A percentile compares a stretch with the other conserved stretches of the same genome.
phyloP scores from a whole-genome alignment of 257 asterid genomes.

The Plantago major region DNA sequence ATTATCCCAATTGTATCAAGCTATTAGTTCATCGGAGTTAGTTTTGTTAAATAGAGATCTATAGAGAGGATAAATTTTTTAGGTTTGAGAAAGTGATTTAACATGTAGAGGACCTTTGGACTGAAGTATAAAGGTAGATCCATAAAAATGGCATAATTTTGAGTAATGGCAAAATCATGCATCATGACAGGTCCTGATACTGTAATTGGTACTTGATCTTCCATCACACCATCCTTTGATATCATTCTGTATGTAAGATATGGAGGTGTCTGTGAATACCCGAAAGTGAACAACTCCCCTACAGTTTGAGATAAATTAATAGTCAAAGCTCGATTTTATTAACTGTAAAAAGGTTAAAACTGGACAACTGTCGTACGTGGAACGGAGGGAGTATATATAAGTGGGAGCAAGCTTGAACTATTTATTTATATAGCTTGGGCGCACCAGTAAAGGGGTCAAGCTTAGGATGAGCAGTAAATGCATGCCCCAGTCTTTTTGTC shows the following conservation, averaged over 20 bases:
- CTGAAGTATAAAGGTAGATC: constrained; percentile 81
- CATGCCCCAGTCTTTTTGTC: constrained; percentile 79
- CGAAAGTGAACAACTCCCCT: constrained; percentile 97
- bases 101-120: constrained; percentile 34
- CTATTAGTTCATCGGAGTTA: too few species aligned
- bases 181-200: constrained; percentile 76
- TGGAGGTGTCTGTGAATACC: constrained; percentile 71
- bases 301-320: too few species aligned
- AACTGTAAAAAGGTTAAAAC: too few species aligned
- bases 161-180: constrained; percentile 99
- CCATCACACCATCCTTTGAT: constrained; percentile 85
- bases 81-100: too few species aligned
- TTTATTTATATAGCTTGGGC: background rate
- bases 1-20: too few species aligned
- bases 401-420: background rate
- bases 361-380: too few species aligned
- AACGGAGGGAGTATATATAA: too few species aligned
- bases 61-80: too few species aligned
- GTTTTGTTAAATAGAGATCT: too few species aligned
- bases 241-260: constrained; percentile 82
- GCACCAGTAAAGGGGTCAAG: constrained; percentile 91
- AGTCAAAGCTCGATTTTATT: too few species aligned
- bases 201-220: constrained; percentile 92
- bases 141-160: constrained; percentile 87
- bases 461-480: constrained; percentile 97